Evolutionary conservation across 345 rosid species (phyloP).

Genomic region (Aquilaria yunnanensis): DNA sequence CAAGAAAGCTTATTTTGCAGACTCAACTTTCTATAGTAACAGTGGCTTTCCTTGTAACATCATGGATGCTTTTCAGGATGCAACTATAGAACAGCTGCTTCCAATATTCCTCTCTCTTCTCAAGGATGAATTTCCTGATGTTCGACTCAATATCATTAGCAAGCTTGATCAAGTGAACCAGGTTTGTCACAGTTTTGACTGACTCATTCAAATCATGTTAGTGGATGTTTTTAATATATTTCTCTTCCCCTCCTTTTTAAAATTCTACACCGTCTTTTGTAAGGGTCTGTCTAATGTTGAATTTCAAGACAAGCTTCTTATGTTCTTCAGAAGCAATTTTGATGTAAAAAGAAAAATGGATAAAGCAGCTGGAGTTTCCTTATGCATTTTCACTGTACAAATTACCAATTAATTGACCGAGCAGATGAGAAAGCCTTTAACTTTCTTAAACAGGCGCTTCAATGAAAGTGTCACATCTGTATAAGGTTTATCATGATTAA

Average conservation of each 20-base stretch:
- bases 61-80: conserved; percentile 44
- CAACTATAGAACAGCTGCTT: conserved; percentile 91
- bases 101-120: conserved; percentile 94
- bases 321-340: no score
- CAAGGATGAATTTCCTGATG: conserved; percentile 97
- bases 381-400: no score
- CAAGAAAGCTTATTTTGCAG: conserved; percentile 11
- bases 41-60: neutral
- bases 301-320: no score
- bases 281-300: no score
- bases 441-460: no score
- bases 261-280: neutral
- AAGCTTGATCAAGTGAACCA: conserved; percentile 98
- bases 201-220: conserved; percentile 3
- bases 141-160: conserved; percentile 92
- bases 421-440: no score
- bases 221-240: neutral
- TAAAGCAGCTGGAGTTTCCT: no score
- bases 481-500: neutral
- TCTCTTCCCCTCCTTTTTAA: neutral
- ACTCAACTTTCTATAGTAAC: neutral
- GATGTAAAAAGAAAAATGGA: no score
- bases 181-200: conserved; percentile 34
- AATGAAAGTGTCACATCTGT: no score
- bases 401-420: no score